Conservation (phyloP, 192 early-diverging fungal species). For the Backusella tarrabulga region DNA sequence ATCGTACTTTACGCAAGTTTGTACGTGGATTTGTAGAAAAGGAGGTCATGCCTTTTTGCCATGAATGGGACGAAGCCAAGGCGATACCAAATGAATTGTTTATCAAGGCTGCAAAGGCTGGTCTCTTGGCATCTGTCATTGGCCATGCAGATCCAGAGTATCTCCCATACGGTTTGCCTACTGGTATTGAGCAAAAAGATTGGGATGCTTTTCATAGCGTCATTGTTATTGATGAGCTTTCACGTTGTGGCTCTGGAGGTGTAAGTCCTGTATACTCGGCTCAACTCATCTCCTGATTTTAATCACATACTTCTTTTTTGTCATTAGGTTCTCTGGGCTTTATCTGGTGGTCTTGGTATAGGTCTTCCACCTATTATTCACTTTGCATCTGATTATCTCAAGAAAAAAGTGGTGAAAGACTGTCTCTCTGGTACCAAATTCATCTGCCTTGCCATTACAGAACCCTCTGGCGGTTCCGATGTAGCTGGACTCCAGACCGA, state of each 20-base stretch:
- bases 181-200: slow-evolving; percentile 50
- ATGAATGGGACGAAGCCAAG: slow-evolving; percentile 86
- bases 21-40: slow-evolving; percentile 77
- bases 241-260: slow-evolving; percentile 80
- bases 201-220: slow-evolving; percentile 71
- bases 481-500: slow-evolving; percentile 71
- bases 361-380: slow-evolving; percentile 75
- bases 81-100: slow-evolving; percentile 69
- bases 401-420: slow-evolving; percentile 60
- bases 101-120: slow-evolving; percentile 70
- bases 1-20: slow-evolving; percentile 58
- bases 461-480: slow-evolving; percentile 69
- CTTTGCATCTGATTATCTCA: slow-evolving; percentile 67
- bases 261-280: slow-evolving; percentile 49
- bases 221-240: slow-evolving; percentile 77
- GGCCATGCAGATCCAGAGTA: slow-evolving; percentile 33
- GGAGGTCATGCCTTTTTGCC: slow-evolving; percentile 72
- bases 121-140: slow-evolving; percentile 68
- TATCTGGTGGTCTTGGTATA: slow-evolving; percentile 57
- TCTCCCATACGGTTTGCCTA: slow-evolving; percentile 40
- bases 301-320: background rate
- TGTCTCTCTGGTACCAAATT: slow-evolving; percentile 72
- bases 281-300: slow-evolving; percentile 17
- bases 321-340: slow-evolving; percentile 16
- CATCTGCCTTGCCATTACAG: slow-evolving; percentile 81